phyloP scores from a whole-genome alignment of 2,329 filamentous ascomycete genomes.

The Aspergillus sp. region DNA sequence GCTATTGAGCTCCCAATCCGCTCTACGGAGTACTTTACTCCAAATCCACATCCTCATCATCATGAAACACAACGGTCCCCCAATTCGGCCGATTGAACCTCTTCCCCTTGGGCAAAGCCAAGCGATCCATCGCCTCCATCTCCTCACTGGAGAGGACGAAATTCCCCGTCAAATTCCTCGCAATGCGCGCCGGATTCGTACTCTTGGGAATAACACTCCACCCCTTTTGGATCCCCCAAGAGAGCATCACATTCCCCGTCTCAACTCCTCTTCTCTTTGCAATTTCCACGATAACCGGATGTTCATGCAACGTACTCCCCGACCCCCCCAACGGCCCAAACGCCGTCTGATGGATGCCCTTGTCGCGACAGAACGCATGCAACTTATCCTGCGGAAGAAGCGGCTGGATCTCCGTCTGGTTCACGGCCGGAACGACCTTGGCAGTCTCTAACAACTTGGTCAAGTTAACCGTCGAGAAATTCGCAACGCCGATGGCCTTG shows the following conservation, averaged over 20 bases:
- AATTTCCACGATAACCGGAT: slow-evolving; percentile 1
- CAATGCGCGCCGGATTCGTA: slow-evolving; percentile 10
- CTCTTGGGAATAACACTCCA: slow-evolving; percentile 16
- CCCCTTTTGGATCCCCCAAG: slow-evolving; percentile 13
- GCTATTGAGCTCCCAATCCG: not conserved
- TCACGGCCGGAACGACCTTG: not conserved
- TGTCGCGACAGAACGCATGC: not conserved
- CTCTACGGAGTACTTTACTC: not conserved
- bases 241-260: slow-evolving; percentile 12
- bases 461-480: slow-evolving; percentile 8
- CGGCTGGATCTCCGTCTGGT: slow-evolving; percentile 13
- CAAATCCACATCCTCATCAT: slow-evolving; percentile 6
- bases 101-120: slow-evolving; percentile 2
- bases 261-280: not conserved
- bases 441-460: not conserved
- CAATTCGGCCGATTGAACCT: slow-evolving; percentile 13
- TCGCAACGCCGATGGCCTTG: slow-evolving; percentile 7
- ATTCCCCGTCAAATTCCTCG: slow-evolving; percentile 7
- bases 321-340: slow-evolving; percentile 13
- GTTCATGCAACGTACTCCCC: slow-evolving; percentile 9
- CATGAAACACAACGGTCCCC: slow-evolving; percentile 9
- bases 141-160: not conserved
- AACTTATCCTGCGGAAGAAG: slow-evolving; percentile 3
- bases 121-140: slow-evolving; percentile 3
- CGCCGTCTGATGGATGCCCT: slow-evolving; percentile 8